Percentiles rank a stretch among this genome's conserved stretches.
phyloP scores from a whole-genome alignment of 306 rosid species.

The Morella rubra region DNA sequence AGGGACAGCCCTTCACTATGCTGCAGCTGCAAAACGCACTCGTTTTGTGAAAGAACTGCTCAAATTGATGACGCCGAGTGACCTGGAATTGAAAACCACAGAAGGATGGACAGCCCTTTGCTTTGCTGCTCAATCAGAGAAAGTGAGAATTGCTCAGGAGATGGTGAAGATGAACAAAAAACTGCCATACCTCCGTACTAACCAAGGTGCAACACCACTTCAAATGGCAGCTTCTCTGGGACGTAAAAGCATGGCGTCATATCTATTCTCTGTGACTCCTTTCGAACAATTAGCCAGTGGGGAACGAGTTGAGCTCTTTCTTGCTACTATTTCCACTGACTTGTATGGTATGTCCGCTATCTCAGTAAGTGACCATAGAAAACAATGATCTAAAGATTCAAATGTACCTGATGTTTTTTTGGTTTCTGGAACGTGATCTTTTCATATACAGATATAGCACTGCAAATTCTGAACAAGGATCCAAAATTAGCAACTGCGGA shows the following conservation, averaged over 20 bases:
- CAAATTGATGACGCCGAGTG: neutral
- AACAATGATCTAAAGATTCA: no score
- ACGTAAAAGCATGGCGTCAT: neutral
- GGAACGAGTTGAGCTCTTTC: neutral
- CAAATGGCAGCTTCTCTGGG: neutral
- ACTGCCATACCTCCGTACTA: neutral
- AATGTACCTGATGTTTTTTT: no score
- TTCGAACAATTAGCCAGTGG: neutral
- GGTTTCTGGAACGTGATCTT: neutral
- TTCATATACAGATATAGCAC: conserved; percentile 21
- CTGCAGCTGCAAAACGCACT: neutral
- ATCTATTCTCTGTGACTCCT: neutral
- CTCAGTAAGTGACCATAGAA: no score
- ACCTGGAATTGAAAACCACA: neutral
- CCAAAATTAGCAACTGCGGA: neutral
- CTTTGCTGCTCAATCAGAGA: neutral
- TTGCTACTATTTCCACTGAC: conserved; percentile 1
- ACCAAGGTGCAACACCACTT: neutral
- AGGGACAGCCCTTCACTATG: neutral
- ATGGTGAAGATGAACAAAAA: neutral
- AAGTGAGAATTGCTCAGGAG: neutral
- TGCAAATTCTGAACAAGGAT: neutral
- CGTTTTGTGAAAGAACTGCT: neutral
- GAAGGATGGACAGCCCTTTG: neutral
- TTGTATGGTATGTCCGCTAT: neutral